Evolutionary conservation across 768 basidiomycete genomes (phyloP).

Genomic region (Russula dissimulans): DNA sequence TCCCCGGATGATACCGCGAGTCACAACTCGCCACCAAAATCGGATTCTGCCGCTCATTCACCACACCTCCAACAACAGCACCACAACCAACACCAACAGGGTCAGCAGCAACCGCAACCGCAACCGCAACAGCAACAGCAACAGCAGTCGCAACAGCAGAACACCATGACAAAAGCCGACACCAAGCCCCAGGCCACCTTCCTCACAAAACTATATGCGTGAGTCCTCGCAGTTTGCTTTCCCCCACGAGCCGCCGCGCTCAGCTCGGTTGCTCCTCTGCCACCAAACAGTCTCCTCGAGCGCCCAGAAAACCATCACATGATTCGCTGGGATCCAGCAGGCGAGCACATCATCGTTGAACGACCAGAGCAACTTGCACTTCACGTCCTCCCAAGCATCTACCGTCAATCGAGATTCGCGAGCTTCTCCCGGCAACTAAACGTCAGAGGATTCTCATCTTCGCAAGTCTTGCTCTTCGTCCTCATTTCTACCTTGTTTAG

Average conservation of each 20-base stretch:
- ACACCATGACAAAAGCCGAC: slow-evolving; percentile 16
- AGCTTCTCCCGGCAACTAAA: slow-evolving; percentile 97
- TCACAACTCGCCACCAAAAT: slow-evolving; percentile 17
- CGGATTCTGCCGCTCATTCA: slow-evolving; percentile 12
- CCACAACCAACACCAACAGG: not conserved
- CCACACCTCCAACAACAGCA: slow-evolving; percentile 16
- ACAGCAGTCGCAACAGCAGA: not conserved
- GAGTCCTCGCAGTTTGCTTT: slow-evolving; percentile 27
- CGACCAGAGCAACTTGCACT: slow-evolving; percentile 88
- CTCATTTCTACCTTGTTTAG: slow-evolving; percentile 33
- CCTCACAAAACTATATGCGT: slow-evolving; percentile 94
- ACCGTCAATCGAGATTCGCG: slow-evolving; percentile 93
- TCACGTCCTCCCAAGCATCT: slow-evolving; percentile 88
- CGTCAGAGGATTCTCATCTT: slow-evolving; percentile 33
- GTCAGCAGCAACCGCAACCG: not conserved
- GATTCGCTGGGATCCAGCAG: slow-evolving; percentile 93
- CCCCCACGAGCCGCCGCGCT: not conserved
- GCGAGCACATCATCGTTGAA: slow-evolving; percentile 93
- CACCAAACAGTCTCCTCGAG: slow-evolving; percentile 59
- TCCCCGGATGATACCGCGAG: slow-evolving; percentile 17
- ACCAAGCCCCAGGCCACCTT: slow-evolving; percentile 46
- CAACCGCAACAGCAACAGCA: slow-evolving; percentile 1
- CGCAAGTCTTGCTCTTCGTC: slow-evolving; percentile 17
- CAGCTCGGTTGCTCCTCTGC: slow-evolving; percentile 1
- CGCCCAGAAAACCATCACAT: slow-evolving; percentile 91